Evolutionary conservation across 306 rosid genomes (phyloP).

Genomic region (Rubus parviflorus): DNA sequence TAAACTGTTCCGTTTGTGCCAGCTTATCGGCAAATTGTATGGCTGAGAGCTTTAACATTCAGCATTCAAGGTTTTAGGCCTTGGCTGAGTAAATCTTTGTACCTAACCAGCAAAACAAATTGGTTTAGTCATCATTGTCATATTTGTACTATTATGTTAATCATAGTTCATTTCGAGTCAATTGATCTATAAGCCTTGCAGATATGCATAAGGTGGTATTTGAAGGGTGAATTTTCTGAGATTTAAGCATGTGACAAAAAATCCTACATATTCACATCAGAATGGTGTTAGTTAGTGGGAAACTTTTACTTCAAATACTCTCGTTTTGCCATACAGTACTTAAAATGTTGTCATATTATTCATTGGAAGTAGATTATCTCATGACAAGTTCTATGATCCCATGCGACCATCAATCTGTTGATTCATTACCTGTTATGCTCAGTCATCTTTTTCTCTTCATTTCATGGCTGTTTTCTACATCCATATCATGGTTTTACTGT

Average conservation of each 20-base stretch:
- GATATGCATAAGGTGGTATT: background rate
- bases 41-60: background rate
- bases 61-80: background rate
- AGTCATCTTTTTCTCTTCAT: background rate
- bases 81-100: background rate
- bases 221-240: background rate
- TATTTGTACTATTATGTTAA: background rate
- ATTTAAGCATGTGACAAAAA: background rate
- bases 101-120: background rate
- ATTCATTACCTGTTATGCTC: background rate
- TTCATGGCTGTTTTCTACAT: background rate
- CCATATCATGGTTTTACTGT: constrained; percentile 6
- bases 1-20: background rate
- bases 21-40: background rate
- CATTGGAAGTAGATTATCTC: background rate
- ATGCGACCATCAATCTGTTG: background rate
- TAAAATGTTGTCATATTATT: background rate
- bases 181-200: background rate
- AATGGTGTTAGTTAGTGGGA: background rate
- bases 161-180: background rate
- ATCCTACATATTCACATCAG: background rate
- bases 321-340: background rate
- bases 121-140: background rate
- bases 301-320: background rate
- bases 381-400: background rate